phyloP scores from a whole-genome alignment of 352 stramenopile genomes.

The Globisporangium megalacanthum region DNA sequence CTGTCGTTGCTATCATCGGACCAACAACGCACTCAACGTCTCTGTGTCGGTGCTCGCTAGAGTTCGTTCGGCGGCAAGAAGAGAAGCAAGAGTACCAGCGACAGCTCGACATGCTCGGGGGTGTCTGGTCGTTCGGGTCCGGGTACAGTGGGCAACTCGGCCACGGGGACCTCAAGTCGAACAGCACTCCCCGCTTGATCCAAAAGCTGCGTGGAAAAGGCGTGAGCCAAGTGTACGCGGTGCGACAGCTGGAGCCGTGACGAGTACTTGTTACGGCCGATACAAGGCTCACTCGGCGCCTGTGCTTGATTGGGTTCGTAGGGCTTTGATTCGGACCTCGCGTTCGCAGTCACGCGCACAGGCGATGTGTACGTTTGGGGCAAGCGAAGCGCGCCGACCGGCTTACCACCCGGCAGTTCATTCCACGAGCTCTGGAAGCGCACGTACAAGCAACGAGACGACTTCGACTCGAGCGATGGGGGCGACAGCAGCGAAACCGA shows the following conservation, averaged over 20 bases:
- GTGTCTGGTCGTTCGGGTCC: slow-evolving; percentile 79
- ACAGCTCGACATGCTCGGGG: slow-evolving; percentile 74
- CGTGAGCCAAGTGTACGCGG: slow-evolving; percentile 71
- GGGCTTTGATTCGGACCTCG: slow-evolving; percentile 80
- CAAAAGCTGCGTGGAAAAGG: slow-evolving; percentile 59
- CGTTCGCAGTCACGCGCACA: slow-evolving; percentile 60
- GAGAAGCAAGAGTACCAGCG: slow-evolving; percentile 66
- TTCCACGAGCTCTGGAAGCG: slow-evolving; percentile 25
- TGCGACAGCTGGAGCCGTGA: slow-evolving; percentile 12
- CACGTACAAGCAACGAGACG: slow-evolving; percentile 26
- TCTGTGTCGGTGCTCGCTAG: slow-evolving; percentile 18
- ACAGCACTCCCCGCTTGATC: slow-evolving; percentile 47
- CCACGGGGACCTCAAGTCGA: slow-evolving; percentile 64
- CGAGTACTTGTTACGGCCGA: background rate
- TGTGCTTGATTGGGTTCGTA: slow-evolving; percentile 5
- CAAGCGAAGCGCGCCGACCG: slow-evolving; percentile 53
- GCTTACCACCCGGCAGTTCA: slow-evolving; percentile 30
- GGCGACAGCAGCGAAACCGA: slow-evolving; percentile 19
- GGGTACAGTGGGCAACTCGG: slow-evolving; percentile 67
- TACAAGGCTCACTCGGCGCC: background rate
- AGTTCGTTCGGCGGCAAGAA: slow-evolving; percentile 46
- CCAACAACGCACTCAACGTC: too few relatives aligned
- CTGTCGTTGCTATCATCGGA: too few relatives aligned
- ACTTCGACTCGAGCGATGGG: slow-evolving; percentile 49
- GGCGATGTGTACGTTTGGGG: slow-evolving; percentile 81